Evolutionary conservation across 768 basidiomycete species (phyloP).

Genomic region (Hericium alpestre): DNA sequence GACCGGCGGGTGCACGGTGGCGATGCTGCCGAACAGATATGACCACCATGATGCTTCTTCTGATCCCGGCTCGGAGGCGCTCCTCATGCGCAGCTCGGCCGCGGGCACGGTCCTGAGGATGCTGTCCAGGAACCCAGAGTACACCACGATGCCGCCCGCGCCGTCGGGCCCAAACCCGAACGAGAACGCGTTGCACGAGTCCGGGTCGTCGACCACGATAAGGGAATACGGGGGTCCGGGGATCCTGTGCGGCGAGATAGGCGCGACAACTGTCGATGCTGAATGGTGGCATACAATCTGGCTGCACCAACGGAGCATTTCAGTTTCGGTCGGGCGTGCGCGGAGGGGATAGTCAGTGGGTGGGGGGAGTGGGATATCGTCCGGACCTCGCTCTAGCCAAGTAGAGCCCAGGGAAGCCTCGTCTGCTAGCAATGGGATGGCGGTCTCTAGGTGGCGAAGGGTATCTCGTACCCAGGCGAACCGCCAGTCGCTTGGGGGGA

Average conservation of each 20-base stretch:
- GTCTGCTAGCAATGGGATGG: slow-evolving; percentile 55
- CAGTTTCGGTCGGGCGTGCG: slow-evolving; percentile 74
- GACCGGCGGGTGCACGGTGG: slow-evolving; percentile 24
- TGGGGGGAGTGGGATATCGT: slow-evolving; percentile 60
- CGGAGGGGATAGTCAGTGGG: slow-evolving; percentile 71
- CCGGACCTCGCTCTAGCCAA: slow-evolving; percentile 43
- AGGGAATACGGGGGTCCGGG: slow-evolving; percentile 85
- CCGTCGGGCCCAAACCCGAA: slow-evolving; percentile 92
- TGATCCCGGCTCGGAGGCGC: slow-evolving; percentile 8
- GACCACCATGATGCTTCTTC: slow-evolving; percentile 34
- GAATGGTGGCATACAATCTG: slow-evolving; percentile 23
- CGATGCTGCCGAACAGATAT: slow-evolving; percentile 35
- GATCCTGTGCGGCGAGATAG: slow-evolving; percentile 42
- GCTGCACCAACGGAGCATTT: slow-evolving; percentile 43
- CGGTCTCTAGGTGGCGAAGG: slow-evolving; percentile 64
- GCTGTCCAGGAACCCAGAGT: slow-evolving; percentile 86
- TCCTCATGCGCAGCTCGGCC: slow-evolving; percentile 23
- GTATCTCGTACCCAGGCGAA: slow-evolving; percentile 79
- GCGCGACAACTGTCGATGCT: slow-evolving; percentile 5
- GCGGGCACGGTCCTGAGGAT: slow-evolving; percentile 38
- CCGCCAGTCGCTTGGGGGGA: slow-evolving; percentile 80
- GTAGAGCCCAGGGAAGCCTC: slow-evolving; percentile 44
- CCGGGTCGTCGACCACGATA: slow-evolving; percentile 78
- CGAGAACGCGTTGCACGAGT: slow-evolving; percentile 83
- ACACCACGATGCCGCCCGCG: slow-evolving; percentile 88